Percentiles rank a stretch among this genome's conserved stretches.
Conservation (phyloP, 23 red algal genomes). For the Gracilaria domingensis region DNA sequence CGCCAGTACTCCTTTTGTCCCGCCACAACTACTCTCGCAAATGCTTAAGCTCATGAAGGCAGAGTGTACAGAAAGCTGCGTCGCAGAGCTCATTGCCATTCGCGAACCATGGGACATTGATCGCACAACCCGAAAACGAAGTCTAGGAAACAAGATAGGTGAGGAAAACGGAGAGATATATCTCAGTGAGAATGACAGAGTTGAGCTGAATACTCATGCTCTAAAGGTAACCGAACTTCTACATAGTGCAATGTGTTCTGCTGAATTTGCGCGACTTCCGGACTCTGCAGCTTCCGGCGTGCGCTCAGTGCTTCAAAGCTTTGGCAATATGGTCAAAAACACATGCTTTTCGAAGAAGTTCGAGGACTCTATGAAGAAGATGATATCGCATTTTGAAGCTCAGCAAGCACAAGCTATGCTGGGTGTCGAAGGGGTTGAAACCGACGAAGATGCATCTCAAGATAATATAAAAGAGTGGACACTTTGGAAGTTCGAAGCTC, state of each 20-base stretch:
- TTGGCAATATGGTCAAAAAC: neutral
- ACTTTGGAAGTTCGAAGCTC: neutral
- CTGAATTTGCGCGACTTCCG: neutral
- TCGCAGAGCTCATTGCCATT: constrained; percentile 1
- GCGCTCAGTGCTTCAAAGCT: neutral
- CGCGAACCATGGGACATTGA: constrained; percentile 52
- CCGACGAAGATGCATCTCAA: neutral
- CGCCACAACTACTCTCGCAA: constrained; percentile 29
- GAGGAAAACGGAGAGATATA: constrained; percentile 27
- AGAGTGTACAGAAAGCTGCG: neutral
- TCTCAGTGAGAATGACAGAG: neutral
- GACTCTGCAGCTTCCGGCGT: neutral
- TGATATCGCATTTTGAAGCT: neutral
- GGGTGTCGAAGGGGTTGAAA: neutral
- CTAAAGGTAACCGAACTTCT: neutral
- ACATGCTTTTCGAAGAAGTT: neutral
- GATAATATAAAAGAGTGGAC: constrained; percentile 1
- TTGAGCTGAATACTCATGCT: neutral
- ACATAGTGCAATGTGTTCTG: neutral
- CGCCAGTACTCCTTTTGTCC: constrained; percentile 56
- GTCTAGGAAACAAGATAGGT: constrained; percentile 15
- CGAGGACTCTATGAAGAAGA: neutral
- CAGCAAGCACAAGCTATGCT: neutral
- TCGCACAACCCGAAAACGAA: constrained; percentile 29
- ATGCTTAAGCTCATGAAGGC: constrained; percentile 25